Evolutionary conservation across 2,329 filamentous ascomycete species (phyloP).

Genomic region (Dryadomyces sulphureus): DNA sequence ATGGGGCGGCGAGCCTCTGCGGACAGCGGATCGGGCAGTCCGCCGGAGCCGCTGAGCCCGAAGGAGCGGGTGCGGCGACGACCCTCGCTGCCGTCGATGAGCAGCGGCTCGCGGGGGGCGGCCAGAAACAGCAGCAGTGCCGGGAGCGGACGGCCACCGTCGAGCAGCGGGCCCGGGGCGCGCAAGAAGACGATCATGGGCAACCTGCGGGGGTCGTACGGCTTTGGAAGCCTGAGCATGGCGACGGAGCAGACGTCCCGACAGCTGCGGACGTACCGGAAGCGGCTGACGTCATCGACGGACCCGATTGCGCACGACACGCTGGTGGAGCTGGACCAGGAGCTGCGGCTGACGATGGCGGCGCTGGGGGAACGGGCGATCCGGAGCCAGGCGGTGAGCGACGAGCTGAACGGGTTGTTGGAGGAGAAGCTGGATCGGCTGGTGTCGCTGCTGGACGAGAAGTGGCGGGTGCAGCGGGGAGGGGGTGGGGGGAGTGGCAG

Average conservation of each 20-base stretch:
- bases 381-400: conserved; percentile 36
- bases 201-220: conserved; percentile 14
- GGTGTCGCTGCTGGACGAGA: conserved; percentile 52
- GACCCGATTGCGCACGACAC: conserved; percentile 39
- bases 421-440: conserved; percentile 51
- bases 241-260: conserved; percentile 51
- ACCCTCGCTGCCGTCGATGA: conserved; percentile 39
- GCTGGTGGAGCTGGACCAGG: conserved; percentile 48
- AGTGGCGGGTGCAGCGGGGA: conserved; percentile 32
- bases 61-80: conserved; percentile 28
- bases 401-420: conserved; percentile 47
- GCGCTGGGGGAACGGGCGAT: conserved; percentile 43
- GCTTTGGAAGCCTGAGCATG: conserved; percentile 41
- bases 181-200: conserved; percentile 27
- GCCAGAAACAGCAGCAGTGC: conserved; percentile 12
- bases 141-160: conserved; percentile 9
- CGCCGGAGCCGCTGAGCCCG: conserved; percentile 29
- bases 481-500: not conserved
- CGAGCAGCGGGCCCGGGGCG: conserved; percentile 8
- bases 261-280: conserved; percentile 45
- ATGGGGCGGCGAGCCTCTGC: conserved; percentile 31
- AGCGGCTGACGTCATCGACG: conserved; percentile 43
- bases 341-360: conserved; percentile 46
- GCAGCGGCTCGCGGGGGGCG: conserved; percentile 9
- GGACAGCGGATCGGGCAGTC: conserved; percentile 29